Evolutionary conservation across 805 yeast genomes (phyloP).

Genomic region (Dipodascus albidus): DNA sequence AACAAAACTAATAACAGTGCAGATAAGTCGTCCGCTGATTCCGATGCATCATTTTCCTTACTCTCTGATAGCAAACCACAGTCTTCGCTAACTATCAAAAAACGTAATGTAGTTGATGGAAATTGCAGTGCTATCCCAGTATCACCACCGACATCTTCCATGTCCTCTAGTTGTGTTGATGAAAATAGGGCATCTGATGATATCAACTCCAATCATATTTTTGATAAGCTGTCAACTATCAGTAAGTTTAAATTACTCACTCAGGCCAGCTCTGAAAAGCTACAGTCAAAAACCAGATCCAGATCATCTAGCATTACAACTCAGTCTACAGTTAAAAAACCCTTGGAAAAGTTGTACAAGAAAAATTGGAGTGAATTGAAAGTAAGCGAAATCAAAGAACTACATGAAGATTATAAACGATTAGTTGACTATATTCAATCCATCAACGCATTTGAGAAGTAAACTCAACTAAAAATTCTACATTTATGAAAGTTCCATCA

Average conservation of each 20-base stretch:
- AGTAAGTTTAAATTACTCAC: constrained; percentile 3
- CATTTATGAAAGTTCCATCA: too few species aligned
- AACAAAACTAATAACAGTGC: constrained; percentile 10
- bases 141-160: constrained; percentile 1
- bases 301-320: constrained; percentile 13
- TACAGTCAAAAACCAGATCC: constrained; percentile 5
- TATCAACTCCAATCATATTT: constrained; percentile 1
- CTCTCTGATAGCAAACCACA: not conserved
- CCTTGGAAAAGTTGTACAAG: constrained; percentile 8
- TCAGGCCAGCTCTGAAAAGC: not conserved
- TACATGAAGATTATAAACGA: constrained; percentile 28
- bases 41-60: not conserved
- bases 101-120: not conserved
- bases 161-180: not conserved
- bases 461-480: not conserved
- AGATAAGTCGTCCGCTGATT: constrained; percentile 7
- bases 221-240: not conserved
- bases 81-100: constrained; percentile 2
- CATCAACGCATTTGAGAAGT: constrained; percentile 18
- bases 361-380: constrained; percentile 23
- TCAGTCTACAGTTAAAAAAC: constrained; percentile 9
- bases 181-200: not conserved
- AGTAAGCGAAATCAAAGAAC: constrained; percentile 24
- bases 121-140: constrained; percentile 1
- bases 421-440: constrained; percentile 22